A percentile compares a stretch with the other conserved stretches of the same genome.
These are phyloP conservation scores for Ophiostoma ulmi DNA, from an alignment of 2,329 filamentous ascomycete genomes.

Conservation along the genomic window DNA sequence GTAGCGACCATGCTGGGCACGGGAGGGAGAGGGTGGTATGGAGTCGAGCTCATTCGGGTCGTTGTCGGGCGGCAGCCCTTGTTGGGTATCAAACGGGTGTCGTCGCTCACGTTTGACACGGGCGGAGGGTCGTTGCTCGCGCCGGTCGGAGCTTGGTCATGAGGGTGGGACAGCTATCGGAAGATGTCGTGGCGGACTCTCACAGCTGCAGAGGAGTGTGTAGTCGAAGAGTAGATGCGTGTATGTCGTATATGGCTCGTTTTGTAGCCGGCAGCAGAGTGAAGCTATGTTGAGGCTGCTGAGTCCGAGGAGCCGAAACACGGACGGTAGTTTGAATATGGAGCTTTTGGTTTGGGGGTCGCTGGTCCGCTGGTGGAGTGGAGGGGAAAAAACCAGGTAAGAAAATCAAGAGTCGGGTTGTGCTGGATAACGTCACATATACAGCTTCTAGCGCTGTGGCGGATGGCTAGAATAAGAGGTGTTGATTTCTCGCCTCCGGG, in stretches of 20 bases:
- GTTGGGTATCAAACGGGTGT: not conserved
- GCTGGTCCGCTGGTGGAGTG: constrained; percentile 8
- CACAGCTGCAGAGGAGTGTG: not conserved
- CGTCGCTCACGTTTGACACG: constrained; percentile 1
- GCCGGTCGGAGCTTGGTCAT: constrained; percentile 15
- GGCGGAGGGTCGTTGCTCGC: constrained; percentile 19
- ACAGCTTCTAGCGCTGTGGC: not conserved
- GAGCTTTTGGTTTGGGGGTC: constrained; percentile 9
- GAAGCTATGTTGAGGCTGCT: constrained; percentile 8
- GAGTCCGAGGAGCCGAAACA: constrained; percentile 12
- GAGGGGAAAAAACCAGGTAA: constrained; percentile 1
- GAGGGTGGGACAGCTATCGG: not conserved
- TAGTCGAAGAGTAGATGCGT: not conserved
- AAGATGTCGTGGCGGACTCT: not conserved
- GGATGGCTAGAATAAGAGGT: not conserved
- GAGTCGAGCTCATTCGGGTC: not conserved
- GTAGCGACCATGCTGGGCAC: constrained; percentile 20
- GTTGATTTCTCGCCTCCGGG: constrained; percentile 7
- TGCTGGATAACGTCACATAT: constrained; percentile 12
- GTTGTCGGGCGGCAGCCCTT: not conserved
- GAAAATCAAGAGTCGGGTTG: not conserved
- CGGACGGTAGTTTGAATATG: constrained; percentile 11
- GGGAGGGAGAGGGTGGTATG: constrained; percentile 8
- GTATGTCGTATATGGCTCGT: not conserved
- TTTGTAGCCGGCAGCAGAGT: not conserved